Evolutionary conservation across 78 protist species (phyloP).

Genomic region (Dictyostelium brefeldianum): DNA sequence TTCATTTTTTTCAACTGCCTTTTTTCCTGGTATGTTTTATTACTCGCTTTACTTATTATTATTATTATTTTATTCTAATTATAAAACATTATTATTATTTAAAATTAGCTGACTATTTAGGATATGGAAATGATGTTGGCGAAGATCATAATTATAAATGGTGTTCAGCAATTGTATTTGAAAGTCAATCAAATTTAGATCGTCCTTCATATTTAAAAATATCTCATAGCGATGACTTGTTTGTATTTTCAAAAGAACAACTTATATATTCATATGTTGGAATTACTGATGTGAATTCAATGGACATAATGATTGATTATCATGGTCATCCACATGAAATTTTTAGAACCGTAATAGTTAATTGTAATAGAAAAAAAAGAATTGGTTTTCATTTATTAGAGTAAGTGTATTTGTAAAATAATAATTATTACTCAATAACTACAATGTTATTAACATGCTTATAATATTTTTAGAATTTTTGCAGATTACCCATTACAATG

Average conservation of each 20-base stretch:
- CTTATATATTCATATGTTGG: background rate
- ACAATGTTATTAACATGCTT: too few relatives aligned
- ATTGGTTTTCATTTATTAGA: background rate
- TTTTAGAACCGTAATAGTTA: background rate
- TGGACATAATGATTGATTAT: background rate
- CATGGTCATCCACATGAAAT: background rate
- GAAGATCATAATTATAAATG: constrained; percentile 15
- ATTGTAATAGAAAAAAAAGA: constrained; percentile 4
- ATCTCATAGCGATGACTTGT: background rate
- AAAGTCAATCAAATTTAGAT: too few relatives aligned
- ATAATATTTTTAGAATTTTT: too few relatives aligned
- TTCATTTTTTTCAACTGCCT: too few relatives aligned
- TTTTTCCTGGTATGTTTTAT: too few relatives aligned
- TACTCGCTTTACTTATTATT: too few relatives aligned
- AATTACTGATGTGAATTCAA: background rate
- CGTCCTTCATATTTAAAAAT: background rate
- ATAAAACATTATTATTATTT: background rate
- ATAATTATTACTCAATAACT: too few relatives aligned
- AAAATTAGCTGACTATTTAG: constrained; percentile 15
- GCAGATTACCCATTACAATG: too few relatives aligned
- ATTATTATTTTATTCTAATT: too few relatives aligned
- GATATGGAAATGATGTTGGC: background rate
- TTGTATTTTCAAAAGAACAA: background rate
- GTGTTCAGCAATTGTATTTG: background rate
- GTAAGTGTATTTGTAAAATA: too few relatives aligned